Evolutionary conservation across 2,329 filamentous ascomycete species (phyloP), one percentile per base, ranked within the genome.

Genomic region (Celoporthe dispersa): DNA sequence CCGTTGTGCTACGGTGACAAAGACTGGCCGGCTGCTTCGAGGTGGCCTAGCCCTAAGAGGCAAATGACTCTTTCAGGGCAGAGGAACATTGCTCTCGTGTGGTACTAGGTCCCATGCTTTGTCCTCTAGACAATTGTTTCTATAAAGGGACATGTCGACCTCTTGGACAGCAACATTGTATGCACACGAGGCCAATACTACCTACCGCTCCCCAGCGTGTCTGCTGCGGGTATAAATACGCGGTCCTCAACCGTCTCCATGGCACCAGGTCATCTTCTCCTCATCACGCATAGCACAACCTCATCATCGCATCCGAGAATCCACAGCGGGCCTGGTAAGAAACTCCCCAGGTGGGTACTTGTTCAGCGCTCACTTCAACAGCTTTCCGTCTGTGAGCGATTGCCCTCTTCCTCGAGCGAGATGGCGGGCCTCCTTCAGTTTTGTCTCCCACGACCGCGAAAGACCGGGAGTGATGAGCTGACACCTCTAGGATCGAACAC

Each of bases 161-260:
- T 53, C 19, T 1, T 33, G 35, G 9, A 66, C 53, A 66, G 44
- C 41, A 66, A 5, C 33, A 60, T 59, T 66, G 64, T 66, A n/a
- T 44, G 3, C 39, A 57, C 11, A 28, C n/a, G 31, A 55, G 25
- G 25, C 25, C 35, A 9, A 39, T 44, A 19, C 5, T 33, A 2
- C 16, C 33, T 31, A 59, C 25, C 51, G 9, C 2, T 22, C 22
- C 44, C 22, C 14, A n/a, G n/a, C 28, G 25, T 28, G 14, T 44
- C 48, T 25, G 25, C 35, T 28, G 28, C 53, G 6, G 12, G 6
- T 31, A 16, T 19, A 57, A 57, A 31, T 31, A 57, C 19, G 25
- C 14, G 14, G 14, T 8, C 19, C 19, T 31, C 53, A 16, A 31
- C 25, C 28, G 6, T 33, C 53, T 55, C 16, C 11, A 14, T 57